Percentiles rank a stretch among this genome's conserved stretches.
Conservation (phyloP, 129 eudicot genomes). For the Artemisia annua region DNA sequence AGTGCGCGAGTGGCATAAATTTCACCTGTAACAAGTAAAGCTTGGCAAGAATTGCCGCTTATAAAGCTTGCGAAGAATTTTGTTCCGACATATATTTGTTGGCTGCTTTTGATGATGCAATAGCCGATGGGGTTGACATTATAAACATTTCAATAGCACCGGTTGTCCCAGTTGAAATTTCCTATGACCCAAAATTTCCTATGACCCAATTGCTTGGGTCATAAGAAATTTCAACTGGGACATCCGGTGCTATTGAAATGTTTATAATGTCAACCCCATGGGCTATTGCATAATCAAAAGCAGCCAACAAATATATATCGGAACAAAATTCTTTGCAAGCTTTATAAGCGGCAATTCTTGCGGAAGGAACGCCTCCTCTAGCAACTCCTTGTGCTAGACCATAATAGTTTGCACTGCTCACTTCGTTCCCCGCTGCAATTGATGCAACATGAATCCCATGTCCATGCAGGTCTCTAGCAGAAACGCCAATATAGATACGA, state of each 20-base stretch:
- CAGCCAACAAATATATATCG: constrained; percentile 36
- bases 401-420: constrained; percentile 31
- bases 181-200: no score
- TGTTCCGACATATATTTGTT: no score
- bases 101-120: constrained; percentile 24
- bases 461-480: constrained; percentile 40
- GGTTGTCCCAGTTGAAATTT: no score
- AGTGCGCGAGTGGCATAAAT: no score
- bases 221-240: no score
- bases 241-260: not conserved
- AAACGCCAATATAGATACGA: constrained; percentile 12
- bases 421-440: constrained; percentile 41
- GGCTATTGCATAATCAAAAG: not conserved
- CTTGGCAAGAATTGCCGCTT: not conserved
- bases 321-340: not conserved
- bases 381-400: constrained; percentile 49
- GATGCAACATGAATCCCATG: constrained; percentile 61
- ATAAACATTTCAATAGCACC: not conserved
- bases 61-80: not conserved
- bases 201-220: no score
- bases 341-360: not conserved
- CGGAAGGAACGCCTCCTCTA: constrained; percentile 32
- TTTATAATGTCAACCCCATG: not conserved
- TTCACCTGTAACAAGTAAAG: no score
- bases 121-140: not conserved